Evolutionary conservation across 1,284 basidiomycete species (phyloP).

Genomic region (Ceratobasidium sp.): DNA sequence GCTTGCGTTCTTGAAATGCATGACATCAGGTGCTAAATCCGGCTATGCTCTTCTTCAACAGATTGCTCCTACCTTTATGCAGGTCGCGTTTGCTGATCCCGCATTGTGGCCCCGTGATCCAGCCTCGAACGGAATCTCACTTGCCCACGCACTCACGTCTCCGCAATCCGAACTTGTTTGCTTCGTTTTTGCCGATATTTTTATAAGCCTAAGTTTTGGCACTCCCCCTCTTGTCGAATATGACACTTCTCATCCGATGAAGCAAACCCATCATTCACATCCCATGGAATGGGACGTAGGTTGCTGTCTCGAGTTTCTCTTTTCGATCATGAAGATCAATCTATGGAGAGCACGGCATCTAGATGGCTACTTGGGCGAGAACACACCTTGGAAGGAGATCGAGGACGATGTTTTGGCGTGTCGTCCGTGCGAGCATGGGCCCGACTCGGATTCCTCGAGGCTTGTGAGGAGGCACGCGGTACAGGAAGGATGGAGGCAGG

Average conservation of each 20-base stretch:
- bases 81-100: background rate
- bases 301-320: background rate
- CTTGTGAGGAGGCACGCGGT: background rate
- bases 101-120: conserved; percentile 6
- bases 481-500: conserved; percentile 16
- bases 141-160: too few relatives aligned
- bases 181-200: conserved; percentile 1
- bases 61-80: conserved; percentile 7
- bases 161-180: background rate
- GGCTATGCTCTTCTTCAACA: conserved; percentile 1
- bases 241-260: background rate
- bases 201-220: background rate
- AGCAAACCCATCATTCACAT: background rate
- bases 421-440: background rate
- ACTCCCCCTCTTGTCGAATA: background rate
- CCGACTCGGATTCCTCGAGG: background rate
- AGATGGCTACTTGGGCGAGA: too few relatives aligned
- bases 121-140: background rate
- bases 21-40: background rate
- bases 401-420: background rate
- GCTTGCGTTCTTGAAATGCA: conserved; percentile 6
- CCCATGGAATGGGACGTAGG: conserved; percentile 11
- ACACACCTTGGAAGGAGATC: background rate
- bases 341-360: background rate
- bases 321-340: conserved; percentile 7